These are phyloP conservation scores for Botrytis deweyae DNA, from an alignment of 2,329 filamentous ascomycete genomes.

Conservation along the genomic window DNA sequence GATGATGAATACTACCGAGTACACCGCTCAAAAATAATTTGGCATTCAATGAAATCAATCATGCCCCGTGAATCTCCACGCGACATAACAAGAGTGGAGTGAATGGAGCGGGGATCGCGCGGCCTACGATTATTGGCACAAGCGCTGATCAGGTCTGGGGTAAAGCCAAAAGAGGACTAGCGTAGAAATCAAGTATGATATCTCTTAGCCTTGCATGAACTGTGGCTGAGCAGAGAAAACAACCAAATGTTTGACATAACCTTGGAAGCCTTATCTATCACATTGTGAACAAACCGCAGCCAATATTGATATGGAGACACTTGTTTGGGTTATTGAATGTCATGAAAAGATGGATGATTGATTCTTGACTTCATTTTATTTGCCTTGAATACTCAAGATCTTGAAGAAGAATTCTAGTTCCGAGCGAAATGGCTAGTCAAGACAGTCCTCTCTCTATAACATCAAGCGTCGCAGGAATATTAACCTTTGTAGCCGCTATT, in stretches of 20 bases:
- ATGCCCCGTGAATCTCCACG: neutral
- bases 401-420: neutral
- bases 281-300: neutral
- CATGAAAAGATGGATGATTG: neutral
- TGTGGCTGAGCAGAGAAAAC: conserved; percentile 5
- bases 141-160: conserved; percentile 15
- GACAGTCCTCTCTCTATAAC: conserved; percentile 49
- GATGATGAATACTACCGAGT: neutral
- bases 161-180: conserved; percentile 11
- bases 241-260: neutral
- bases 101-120: neutral
- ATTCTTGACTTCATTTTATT: neutral
- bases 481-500: conserved; percentile 50
- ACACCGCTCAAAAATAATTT: neutral
- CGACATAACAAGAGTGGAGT: neutral
- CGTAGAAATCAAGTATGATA: neutral
- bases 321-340: neutral
- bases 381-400: neutral
- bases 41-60: neutral
- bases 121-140: neutral
- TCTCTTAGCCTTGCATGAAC: conserved; percentile 5
- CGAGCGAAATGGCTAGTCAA: conserved; percentile 19
- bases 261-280: neutral
- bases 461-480: conserved; percentile 47
- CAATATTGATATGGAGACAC: neutral